Evolutionary conservation across 2,329 filamentous ascomycete genomes (phyloP).

Genomic region (Fusarium anthophilum): DNA sequence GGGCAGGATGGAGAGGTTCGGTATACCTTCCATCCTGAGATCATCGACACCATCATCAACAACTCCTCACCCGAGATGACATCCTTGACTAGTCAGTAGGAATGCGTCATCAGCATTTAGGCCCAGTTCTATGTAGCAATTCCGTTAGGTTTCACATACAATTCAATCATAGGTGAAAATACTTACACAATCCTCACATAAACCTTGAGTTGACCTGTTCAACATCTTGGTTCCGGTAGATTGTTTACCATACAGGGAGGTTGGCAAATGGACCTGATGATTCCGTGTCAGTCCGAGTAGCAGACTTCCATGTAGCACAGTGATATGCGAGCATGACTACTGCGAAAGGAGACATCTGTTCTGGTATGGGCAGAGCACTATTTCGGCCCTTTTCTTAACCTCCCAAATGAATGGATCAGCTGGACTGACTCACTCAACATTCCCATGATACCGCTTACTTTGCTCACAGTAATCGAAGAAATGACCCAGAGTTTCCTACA

Average conservation of each 20-base stretch:
- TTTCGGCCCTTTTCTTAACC: background rate
- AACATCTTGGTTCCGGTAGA: no score
- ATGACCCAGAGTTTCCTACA: no score
- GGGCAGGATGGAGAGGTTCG: background rate
- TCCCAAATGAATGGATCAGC: background rate
- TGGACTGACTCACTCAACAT: background rate
- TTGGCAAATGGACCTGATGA: no score
- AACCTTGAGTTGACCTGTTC: no score
- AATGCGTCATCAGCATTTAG: background rate
- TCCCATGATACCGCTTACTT: background rate
- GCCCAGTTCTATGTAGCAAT: no score
- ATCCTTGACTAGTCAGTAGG: background rate
- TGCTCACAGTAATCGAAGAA: no score
- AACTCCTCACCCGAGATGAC: background rate
- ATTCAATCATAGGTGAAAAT: no score
- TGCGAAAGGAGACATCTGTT: fast-evolving
- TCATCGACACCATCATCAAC: background rate
- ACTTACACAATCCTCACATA: no score
- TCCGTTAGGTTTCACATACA: no score
- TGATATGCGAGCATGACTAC: background rate
- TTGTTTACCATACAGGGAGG: no score
- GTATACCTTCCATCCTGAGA: background rate
- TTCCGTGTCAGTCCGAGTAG: no score
- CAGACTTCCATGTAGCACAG: no score
- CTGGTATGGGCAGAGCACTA: background rate